Conservation (phyloP, 2,329 filamentous ascomycete species). For the Pochonia chlamydosporia region DNA sequence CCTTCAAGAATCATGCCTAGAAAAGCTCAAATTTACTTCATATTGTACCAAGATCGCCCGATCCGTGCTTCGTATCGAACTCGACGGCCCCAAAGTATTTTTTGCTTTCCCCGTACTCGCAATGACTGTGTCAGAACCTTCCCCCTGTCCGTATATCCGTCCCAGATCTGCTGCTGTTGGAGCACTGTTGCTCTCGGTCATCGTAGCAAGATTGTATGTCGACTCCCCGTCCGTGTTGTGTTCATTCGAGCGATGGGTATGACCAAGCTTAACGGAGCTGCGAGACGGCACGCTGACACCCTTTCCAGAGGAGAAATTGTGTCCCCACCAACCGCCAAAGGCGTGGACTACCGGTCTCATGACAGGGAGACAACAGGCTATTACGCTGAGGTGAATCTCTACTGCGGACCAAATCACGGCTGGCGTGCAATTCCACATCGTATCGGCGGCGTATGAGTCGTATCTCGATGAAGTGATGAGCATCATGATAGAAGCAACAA, state of each 20-base stretch:
- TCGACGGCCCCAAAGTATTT: background rate
- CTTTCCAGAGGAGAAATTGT: slow-evolving; percentile 6
- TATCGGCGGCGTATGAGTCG: background rate
- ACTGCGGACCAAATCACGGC: slow-evolving; percentile 2
- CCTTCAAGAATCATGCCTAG: too few relatives aligned
- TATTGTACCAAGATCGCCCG: slow-evolving; percentile 1
- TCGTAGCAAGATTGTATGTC: background rate
- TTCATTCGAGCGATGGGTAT: background rate
- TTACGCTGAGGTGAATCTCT: slow-evolving; percentile 3
- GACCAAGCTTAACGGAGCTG: background rate
- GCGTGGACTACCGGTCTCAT: slow-evolving; percentile 4
- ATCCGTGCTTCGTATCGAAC: background rate
- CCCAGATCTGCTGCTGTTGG: background rate
- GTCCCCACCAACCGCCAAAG: slow-evolving; percentile 7
- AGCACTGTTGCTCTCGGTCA: background rate
- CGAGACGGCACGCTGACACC: background rate
- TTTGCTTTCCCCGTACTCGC: background rate
- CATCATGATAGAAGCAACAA: slow-evolving; percentile 1
- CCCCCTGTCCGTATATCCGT: background rate
- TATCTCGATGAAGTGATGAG: background rate
- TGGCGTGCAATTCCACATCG: slow-evolving; percentile 1
- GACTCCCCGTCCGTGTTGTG: slow-evolving; percentile 1
- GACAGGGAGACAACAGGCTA: slow-evolving; percentile 7
- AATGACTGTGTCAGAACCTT: background rate
- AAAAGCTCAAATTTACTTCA: too few relatives aligned